Conservation (phyloP, 768 basidiomycete genomes). For the Phylloporus sp. region DNA sequence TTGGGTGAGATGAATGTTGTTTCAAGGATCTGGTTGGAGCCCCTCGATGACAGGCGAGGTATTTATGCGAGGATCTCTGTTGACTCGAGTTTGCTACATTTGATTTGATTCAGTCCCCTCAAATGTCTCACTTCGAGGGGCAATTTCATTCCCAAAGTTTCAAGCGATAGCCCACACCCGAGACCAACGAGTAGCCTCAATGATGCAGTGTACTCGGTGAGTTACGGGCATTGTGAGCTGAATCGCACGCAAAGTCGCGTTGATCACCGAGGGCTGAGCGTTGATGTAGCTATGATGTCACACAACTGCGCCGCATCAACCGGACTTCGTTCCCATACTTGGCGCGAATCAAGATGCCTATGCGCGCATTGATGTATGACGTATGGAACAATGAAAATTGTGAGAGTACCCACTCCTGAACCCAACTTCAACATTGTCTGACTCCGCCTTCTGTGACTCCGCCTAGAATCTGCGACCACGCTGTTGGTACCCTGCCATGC, state of each 20-base stretch:
- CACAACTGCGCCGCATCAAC: conserved; percentile 35
- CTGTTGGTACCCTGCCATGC: conserved; percentile 47
- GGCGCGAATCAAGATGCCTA: conserved; percentile 44
- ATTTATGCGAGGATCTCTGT: conserved; percentile 1
- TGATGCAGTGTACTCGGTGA: background rate
- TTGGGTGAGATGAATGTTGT: background rate
- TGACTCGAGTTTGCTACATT: background rate
- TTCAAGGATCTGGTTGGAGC: background rate
- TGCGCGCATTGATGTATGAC: background rate
- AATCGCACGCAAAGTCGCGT: background rate
- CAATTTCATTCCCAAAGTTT: background rate
- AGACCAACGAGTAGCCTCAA: conserved; percentile 14
- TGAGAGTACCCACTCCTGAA: conserved; percentile 41
- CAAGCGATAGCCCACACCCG: conserved; percentile 2
- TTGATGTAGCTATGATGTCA: conserved; percentile 46
- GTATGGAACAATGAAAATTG: background rate
- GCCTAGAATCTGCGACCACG: conserved; percentile 51
- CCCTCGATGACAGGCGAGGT: background rate
- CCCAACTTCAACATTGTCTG: conserved; percentile 45
- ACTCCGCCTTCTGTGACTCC: conserved; percentile 32
- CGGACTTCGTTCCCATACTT: conserved; percentile 39
- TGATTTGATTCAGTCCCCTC: background rate
- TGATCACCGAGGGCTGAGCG: conserved; percentile 40
- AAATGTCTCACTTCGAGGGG: background rate
- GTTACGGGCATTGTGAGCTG: conserved; percentile 2